These are phyloP conservation scores for Perkinsus marinus DNA, from an alignment of 169 alveolate species.

Conservation along the genomic window DNA sequence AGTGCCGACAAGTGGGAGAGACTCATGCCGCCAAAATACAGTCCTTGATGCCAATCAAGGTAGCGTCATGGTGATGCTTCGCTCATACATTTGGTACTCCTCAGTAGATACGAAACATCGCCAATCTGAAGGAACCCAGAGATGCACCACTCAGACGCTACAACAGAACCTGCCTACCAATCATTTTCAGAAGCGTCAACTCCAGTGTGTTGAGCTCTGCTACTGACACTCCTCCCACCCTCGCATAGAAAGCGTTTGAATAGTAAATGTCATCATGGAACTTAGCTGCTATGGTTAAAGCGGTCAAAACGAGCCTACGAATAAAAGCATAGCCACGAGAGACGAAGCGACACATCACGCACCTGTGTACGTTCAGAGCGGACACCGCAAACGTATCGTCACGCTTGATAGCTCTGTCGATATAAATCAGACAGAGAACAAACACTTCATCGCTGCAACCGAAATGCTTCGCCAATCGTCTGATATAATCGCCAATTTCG, in stretches of 20 bases:
- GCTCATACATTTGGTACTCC: no score
- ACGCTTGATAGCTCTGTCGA: constrained; percentile 47
- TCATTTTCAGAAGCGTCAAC: background rate
- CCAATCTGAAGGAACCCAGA: no score
- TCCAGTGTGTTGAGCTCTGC: constrained; percentile 68
- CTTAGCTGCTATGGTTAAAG: constrained; percentile 68
- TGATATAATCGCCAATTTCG: constrained; percentile 46
- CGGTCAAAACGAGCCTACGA: constrained; percentile 47
- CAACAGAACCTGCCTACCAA: no score
- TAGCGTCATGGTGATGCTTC: no score
- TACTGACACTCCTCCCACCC: constrained; percentile 75
- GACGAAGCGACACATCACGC: no score
- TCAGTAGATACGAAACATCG: no score
- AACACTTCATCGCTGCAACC: constrained; percentile 68
- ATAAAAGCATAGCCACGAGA: no score
- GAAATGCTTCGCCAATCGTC: constrained; percentile 53
- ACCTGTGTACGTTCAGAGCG: constrained; percentile 59
- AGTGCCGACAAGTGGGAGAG: no score
- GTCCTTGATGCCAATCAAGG: no score
- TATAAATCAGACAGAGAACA: constrained; percentile 54
- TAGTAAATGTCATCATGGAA: constrained; percentile 71
- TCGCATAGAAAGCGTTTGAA: constrained; percentile 67
- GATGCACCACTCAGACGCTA: no score
- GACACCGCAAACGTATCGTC: constrained; percentile 49
- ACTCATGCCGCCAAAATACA: no score